These are phyloP conservation scores for Suillus cothurnatus DNA, from an alignment of 768 basidiomycete genomes.

Conservation along the genomic window DNA sequence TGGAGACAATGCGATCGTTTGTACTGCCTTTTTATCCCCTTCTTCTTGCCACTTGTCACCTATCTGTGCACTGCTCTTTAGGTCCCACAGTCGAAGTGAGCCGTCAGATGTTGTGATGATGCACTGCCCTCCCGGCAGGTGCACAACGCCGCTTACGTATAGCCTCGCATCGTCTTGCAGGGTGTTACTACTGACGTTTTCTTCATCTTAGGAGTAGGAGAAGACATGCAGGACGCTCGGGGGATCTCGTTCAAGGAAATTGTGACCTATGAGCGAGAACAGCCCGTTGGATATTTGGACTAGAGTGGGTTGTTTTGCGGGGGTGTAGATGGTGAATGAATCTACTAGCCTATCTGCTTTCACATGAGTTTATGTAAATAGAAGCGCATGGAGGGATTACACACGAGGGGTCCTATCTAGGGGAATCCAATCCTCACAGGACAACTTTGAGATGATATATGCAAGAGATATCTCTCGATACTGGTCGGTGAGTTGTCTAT, in stretches of 20 bases:
- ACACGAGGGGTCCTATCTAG: not conserved
- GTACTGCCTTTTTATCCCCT: not conserved
- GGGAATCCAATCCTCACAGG: not conserved
- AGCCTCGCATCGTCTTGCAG: too few relatives aligned
- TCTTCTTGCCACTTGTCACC: constrained; percentile 11
- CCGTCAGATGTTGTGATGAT: constrained; percentile 12
- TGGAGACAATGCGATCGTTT: not conserved
- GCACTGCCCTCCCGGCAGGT: not conserved
- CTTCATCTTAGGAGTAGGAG: too few relatives aligned
- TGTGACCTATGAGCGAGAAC: not conserved
- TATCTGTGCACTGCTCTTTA: constrained; percentile 26
- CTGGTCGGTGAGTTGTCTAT: too few relatives aligned
- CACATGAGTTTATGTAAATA: not conserved
- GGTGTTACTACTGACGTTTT: not conserved
- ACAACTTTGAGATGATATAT: not conserved
- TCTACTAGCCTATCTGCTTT: not conserved
- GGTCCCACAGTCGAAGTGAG: constrained; percentile 16
- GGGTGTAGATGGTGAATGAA: not conserved
- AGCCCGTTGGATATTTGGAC: not conserved
- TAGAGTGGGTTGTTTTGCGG: not conserved
- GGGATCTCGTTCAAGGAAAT: not conserved
- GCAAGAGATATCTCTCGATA: not conserved
- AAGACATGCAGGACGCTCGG: not conserved
- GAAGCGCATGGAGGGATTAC: not conserved
- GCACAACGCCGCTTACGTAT: not conserved